Evolutionary conservation across 1,139 yeast genomes (phyloP), one percentile per base, ranked within the genome.

Genomic region (Protomyces macrosporus): DNA sequence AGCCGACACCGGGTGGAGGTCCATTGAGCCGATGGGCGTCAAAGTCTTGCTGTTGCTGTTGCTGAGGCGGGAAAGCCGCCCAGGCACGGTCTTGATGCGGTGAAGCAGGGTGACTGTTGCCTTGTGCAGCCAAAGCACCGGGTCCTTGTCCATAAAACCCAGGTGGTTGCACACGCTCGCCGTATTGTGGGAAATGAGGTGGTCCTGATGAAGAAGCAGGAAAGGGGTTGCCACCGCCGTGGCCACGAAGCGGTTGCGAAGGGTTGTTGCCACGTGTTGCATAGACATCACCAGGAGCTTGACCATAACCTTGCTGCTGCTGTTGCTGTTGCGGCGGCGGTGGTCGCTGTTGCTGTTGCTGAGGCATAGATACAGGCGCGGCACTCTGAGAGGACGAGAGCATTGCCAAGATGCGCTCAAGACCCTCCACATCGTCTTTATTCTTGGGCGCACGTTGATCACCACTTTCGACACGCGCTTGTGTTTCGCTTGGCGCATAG

Each of bases 331-430:
- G 51, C n/a, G 42, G 52, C 33, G 6, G 52, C 3, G 12, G 7
- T 9, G 4, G 39, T 32, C 16, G 35, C 16, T 42, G 51, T 16
- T n/a, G 23, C 7, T 12, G 14, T 7, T 33, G 34, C 5, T 30
- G n/a, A 4, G 12, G 35, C 10, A 36, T 36, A 9, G 34, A 36
- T 4, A 7, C 4, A 9, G 30, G 53, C 10, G 35, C 36, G 12
- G 30, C 14, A 14, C 39, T 10, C 35, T 34, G 23, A 45, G 55
- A 10, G n/a, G 62, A 52, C 4, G 62, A 58, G 23, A 58, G 52
- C 62, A 58, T 58, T 6, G 62, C 62, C n/a, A 58, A 52, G 42
- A 58, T 58, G n/a, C 62, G 53, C 23, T 58, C 62, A 23, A 58
- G 42, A 6, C 62, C 62, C 23, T 58, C 62, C 16, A 52, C 62